phyloP scores from a whole-genome alignment of 371 early-diverging fungal genomes.

The Batrachochytrium dendrobatidis region DNA sequence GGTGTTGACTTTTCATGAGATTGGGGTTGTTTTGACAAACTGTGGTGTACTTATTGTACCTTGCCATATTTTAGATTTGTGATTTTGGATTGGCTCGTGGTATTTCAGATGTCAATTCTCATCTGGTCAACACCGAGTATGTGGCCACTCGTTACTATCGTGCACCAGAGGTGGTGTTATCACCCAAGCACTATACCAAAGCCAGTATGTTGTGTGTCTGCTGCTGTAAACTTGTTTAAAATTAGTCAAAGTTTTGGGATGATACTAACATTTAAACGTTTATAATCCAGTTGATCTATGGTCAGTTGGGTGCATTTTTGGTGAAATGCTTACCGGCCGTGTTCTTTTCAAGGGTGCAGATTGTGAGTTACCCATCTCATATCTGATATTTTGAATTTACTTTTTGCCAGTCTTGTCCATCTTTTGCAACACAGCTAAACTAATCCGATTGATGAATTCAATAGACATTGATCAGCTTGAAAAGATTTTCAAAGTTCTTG shows the following conservation, averaged over 20 bases:
- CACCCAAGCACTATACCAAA: constrained; percentile 87
- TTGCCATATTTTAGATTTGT: constrained; percentile 62
- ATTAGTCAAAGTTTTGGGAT: background rate
- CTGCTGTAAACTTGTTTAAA: background rate
- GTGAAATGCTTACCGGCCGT: constrained; percentile 91
- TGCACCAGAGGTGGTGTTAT: constrained; percentile 97
- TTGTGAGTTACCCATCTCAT: constrained; percentile 54
- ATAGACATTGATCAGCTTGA: constrained; percentile 42
- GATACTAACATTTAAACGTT: background rate
- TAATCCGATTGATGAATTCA: background rate
- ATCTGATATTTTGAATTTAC: background rate
- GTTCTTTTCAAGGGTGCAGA: constrained; percentile 94
- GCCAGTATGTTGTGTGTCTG: constrained; percentile 47
- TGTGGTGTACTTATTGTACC: too few species aligned
- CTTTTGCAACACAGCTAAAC: background rate
- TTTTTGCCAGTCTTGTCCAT: background rate
- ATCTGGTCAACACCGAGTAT: constrained; percentile 70
- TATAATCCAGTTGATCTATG: constrained; percentile 95
- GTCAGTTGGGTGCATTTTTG: constrained; percentile 98
- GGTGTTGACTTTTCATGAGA: background rate
- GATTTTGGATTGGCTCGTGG: constrained; percentile 95
- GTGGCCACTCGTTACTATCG: constrained; percentile 98
- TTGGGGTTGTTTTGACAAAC: too few species aligned
- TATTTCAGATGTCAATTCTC: constrained; percentile 60
- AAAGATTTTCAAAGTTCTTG: constrained; percentile 39